phyloP scores from a whole-genome alignment of 2,329 filamentous ascomycete genomes.

The Plenodomus lindquistii region DNA sequence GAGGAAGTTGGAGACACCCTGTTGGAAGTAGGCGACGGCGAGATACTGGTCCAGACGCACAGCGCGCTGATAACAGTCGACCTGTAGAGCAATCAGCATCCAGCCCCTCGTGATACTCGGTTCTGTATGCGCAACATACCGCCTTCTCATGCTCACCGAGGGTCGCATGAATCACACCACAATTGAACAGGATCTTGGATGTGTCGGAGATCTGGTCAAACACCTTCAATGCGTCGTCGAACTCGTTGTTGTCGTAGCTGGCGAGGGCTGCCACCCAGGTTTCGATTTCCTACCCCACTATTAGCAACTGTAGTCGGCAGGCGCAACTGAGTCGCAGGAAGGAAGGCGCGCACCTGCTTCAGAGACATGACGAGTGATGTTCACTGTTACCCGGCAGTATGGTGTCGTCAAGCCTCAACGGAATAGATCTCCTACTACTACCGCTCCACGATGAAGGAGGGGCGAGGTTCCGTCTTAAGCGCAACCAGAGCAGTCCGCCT shows the following conservation, averaged over 20 bases:
- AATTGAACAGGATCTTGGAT: constrained; percentile 98
- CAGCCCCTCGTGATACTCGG: constrained; percentile 1
- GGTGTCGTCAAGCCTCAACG: constrained; percentile 45
- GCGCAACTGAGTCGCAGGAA: constrained; percentile 7
- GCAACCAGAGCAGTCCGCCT: constrained; percentile 19
- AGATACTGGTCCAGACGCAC: constrained; percentile 92
- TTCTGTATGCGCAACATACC: constrained; percentile 58
- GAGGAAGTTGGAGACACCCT: constrained; percentile 97
- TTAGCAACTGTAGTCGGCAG: constrained; percentile 31
- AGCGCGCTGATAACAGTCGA: constrained; percentile 92
- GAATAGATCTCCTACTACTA: constrained; percentile 27
- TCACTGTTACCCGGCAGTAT: constrained; percentile 46
- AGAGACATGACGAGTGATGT: constrained; percentile 52
- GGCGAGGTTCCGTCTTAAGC: constrained; percentile 25
- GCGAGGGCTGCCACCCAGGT: constrained; percentile 92
- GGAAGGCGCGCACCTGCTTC: constrained; percentile 47
- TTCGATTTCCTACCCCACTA: constrained; percentile 80
- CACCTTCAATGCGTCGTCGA: constrained; percentile 81
- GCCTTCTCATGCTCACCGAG: constrained; percentile 94
- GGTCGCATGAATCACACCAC: constrained; percentile 95
- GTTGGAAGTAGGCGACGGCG: constrained; percentile 96
- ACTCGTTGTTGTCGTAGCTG: constrained; percentile 96
- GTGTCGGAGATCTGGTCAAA: constrained; percentile 92
- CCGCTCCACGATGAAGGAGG: constrained; percentile 30
- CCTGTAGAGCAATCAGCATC: constrained; percentile 56